Evolutionary conservation across 2,329 filamentous ascomycete genomes (phyloP).

Genomic region (Sclerotinia glacialis): DNA sequence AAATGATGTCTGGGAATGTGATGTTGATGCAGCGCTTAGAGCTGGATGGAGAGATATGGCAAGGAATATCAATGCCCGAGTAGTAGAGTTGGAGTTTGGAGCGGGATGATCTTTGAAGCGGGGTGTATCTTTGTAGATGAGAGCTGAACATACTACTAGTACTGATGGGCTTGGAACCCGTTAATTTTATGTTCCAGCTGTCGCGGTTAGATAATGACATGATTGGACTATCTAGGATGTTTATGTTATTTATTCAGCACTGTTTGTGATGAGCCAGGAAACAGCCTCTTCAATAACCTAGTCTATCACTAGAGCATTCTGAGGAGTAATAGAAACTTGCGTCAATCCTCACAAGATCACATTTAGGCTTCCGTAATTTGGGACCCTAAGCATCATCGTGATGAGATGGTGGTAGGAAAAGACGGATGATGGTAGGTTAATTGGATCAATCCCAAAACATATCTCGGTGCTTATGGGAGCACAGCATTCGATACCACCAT

Average conservation of each 20-base stretch:
- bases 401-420: not conserved
- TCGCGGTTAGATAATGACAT: constrained; percentile 13
- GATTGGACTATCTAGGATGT: constrained; percentile 6
- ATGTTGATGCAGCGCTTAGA: constrained; percentile 10
- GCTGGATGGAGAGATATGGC: not conserved
- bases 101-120: not conserved
- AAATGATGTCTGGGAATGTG: not conserved
- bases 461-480: not conserved
- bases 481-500: constrained; percentile 5
- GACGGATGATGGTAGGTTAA: not conserved
- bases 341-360: not conserved
- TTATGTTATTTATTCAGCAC: not conserved
- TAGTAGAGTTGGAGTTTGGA: not conserved
- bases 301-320: not conserved
- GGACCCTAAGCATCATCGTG: constrained; percentile 1
- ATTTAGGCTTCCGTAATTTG: constrained; percentile 9
- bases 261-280: constrained; percentile 10
- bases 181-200: constrained; percentile 1
- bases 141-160: not conserved
- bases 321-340: constrained; percentile 4
- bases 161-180: not conserved
- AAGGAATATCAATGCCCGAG: constrained; percentile 6
- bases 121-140: not conserved
- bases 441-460: constrained; percentile 11
- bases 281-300: not conserved